phyloP scores from a whole-genome alignment of 192 early-diverging fungal species.

The Allomyces macrogynus region DNA sequence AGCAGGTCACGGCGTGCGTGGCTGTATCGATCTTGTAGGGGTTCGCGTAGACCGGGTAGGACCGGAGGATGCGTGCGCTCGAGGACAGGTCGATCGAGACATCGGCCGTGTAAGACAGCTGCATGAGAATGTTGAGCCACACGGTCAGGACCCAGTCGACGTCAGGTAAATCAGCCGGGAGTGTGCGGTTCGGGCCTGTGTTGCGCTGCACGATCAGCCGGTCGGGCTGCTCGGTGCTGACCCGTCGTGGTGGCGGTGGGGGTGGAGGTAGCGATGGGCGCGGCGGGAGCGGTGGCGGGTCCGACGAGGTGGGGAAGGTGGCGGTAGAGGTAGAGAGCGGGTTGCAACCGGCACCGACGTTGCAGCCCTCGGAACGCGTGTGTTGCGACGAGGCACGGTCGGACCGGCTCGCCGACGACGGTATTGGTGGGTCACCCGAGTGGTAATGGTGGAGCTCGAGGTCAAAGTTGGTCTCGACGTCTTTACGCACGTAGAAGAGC shows the following conservation, averaged over 20 bases:
- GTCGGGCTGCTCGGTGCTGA: background rate
- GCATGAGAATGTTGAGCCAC: background rate
- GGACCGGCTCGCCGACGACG: too few species aligned
- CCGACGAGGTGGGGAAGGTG: background rate
- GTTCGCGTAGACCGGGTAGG: background rate
- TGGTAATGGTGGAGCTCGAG: background rate
- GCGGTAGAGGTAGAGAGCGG: too few species aligned
- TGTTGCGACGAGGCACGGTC: too few species aligned
- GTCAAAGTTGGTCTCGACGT: too few species aligned
- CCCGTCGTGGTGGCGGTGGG: background rate
- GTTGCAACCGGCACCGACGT: too few species aligned
- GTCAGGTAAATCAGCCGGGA: background rate
- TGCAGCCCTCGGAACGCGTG: too few species aligned
- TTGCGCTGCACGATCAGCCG: background rate
- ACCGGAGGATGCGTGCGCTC: background rate
- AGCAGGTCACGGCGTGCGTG: background rate
- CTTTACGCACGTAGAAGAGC: background rate
- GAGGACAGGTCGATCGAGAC: background rate
- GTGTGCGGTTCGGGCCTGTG: background rate
- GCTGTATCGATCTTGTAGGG: background rate
- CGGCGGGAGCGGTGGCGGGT: background rate
- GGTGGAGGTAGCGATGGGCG: background rate
- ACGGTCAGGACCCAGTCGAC: background rate
- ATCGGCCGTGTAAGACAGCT: background rate
- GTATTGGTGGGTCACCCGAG: background rate